phyloP scores from a whole-genome alignment of 768 basidiomycete species.

The Pulveroboletus ravenelii region DNA sequence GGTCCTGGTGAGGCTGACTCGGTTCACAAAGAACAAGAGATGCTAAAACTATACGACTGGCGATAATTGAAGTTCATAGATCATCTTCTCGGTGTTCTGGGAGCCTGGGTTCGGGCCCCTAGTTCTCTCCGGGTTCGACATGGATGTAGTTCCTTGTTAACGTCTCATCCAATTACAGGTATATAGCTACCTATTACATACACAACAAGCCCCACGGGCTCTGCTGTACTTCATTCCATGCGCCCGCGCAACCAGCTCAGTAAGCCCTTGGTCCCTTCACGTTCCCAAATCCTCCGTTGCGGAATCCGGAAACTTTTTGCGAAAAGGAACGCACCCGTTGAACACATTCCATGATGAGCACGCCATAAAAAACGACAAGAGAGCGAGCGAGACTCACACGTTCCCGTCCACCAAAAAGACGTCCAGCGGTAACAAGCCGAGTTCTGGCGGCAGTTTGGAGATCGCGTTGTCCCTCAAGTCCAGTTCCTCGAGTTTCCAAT shows the following conservation, averaged over 20 bases:
- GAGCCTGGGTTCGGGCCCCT: too few species aligned
- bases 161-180: not conserved
- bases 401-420: constrained; percentile 85
- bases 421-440: constrained; percentile 74
- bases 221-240: constrained; percentile 43
- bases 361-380: not conserved
- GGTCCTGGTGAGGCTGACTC: too few species aligned
- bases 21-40: too few species aligned
- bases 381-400: constrained; percentile 45
- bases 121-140: not conserved
- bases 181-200: not conserved
- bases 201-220: not conserved
- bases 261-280: constrained; percentile 79
- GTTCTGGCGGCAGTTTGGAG: constrained; percentile 57
- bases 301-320: constrained; percentile 73
- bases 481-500: constrained; percentile 77
- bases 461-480: constrained; percentile 83
- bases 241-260: constrained; percentile 75
- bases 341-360: not conserved
- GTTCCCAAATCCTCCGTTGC: constrained; percentile 76
- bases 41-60: not conserved
- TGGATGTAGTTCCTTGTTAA: not conserved
- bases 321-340: not conserved
- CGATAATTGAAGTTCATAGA: not conserved
- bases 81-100: not conserved